These are phyloP conservation scores for Syzygium grande DNA, from an alignment of 345 rosid genomes.

Conservation along the genomic window DNA sequence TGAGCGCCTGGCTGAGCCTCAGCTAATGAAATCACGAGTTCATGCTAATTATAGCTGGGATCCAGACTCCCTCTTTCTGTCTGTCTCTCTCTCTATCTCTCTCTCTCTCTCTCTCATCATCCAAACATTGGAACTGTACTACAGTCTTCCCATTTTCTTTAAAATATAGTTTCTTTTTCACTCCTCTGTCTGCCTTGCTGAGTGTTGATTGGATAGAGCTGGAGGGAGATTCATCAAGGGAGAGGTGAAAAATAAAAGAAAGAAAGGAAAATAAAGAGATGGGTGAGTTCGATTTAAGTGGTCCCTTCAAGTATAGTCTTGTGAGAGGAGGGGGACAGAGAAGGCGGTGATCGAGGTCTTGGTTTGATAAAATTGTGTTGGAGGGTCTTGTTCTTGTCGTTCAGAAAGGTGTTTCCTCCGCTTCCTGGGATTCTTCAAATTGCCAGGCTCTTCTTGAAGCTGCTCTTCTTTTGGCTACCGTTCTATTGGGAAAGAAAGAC, in stretches of 20 bases:
- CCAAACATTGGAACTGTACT: background rate
- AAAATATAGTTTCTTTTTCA: background rate
- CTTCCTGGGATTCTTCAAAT: background rate
- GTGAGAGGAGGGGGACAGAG: constrained; percentile 10
- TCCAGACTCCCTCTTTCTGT: background rate
- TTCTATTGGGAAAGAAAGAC: background rate
- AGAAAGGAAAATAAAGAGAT: background rate
- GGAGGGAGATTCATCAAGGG: background rate
- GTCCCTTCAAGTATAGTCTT: background rate
- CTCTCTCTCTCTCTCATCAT: background rate
- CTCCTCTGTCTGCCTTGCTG: background rate
- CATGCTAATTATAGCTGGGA: background rate
- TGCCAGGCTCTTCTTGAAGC: background rate
- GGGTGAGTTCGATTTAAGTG: background rate
- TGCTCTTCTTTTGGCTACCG: background rate
- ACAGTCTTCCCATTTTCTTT: background rate
- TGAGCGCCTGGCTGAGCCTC: background rate
- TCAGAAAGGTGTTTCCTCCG: background rate
- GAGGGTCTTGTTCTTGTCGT: background rate
- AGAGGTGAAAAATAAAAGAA: background rate
- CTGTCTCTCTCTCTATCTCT: background rate
- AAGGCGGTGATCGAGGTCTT: constrained; percentile 19
- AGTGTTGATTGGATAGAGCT: background rate
- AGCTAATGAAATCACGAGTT: background rate
- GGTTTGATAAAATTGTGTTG: background rate